These are phyloP conservation scores for Oryza rufipogon DNA, from an alignment of 176 grass and related monocot genomes.

Conservation along the genomic window DNA sequence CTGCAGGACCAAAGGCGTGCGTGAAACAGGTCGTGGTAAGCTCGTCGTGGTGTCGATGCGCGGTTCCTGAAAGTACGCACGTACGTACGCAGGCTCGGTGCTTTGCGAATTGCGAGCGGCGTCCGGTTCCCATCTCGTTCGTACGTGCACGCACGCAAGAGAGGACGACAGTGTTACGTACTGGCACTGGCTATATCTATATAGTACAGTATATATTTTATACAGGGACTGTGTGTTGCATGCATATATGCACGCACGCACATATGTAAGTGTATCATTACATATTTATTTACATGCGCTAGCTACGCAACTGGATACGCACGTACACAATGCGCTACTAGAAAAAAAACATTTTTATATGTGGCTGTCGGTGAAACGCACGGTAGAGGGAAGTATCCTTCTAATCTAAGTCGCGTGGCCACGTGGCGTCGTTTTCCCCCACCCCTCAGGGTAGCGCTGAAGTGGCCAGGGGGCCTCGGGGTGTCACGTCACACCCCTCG, in stretches of 20 bases:
- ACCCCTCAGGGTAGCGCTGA: no score
- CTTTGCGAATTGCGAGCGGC: not conserved
- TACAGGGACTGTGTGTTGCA: not conserved
- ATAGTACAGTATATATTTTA: not conserved
- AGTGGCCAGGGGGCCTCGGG: no score
- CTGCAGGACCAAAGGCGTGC: no score
- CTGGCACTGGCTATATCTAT: not conserved
- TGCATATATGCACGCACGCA: not conserved
- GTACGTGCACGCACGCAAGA: not conserved
- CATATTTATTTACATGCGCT: not conserved
- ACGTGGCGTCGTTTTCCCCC: no score
- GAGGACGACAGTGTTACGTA: not conserved
- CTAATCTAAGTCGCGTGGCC: no score
- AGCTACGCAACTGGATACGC: no score
- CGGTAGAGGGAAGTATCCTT: no score
- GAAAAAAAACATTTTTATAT: no score
- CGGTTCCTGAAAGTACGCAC: not conserved
- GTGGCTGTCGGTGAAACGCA: no score
- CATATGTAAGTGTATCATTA: not conserved
- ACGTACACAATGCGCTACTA: no score
- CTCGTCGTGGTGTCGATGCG: not conserved
- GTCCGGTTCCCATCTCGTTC: not conserved
- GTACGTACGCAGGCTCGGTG: not conserved
- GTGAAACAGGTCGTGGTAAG: not conserved
- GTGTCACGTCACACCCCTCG: no score